Evolutionary conservation across 2,329 filamentous ascomycete species (phyloP).

Genomic region (Talaromyces amestolkiae): DNA sequence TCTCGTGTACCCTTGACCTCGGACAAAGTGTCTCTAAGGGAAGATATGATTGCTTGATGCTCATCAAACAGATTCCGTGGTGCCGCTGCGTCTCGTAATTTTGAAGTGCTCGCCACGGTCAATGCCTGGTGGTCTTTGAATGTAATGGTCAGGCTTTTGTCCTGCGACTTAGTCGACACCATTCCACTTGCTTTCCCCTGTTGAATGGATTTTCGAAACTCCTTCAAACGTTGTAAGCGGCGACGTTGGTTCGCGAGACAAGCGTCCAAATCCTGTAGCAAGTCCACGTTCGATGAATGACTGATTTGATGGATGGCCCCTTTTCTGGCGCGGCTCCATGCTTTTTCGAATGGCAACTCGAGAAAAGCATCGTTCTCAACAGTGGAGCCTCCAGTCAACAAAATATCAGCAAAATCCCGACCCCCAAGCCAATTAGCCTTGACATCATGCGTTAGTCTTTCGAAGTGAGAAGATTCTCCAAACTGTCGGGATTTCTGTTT

Average conservation of each 20-base stretch:
- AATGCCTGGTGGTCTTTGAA: conserved; percentile 41
- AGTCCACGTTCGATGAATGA: conserved; percentile 28
- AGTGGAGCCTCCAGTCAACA: conserved; percentile 65
- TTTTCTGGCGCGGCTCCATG: conserved; percentile 67
- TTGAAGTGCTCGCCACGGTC: conserved; percentile 39
- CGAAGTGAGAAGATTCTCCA: conserved; percentile 44
- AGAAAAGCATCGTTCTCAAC: conserved; percentile 62
- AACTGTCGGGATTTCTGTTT: conserved; percentile 25
- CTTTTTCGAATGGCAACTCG: conserved; percentile 63
- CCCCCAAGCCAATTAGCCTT: conserved; percentile 75
- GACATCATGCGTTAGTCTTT: conserved; percentile 47
- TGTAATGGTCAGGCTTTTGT: conserved; percentile 21
- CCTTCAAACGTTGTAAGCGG: conserved; percentile 70
- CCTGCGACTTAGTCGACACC: conserved; percentile 16
- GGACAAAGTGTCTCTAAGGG: conserved; percentile 34
- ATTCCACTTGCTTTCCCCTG: conserved; percentile 14
- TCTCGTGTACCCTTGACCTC: conserved; percentile 29
- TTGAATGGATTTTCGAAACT: conserved; percentile 53
- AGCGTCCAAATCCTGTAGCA: conserved; percentile 67
- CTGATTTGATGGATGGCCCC: conserved; percentile 49
- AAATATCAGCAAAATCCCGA: conserved; percentile 67
- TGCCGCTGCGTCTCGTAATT: conserved; percentile 31
- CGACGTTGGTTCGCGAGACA: conserved; percentile 66
- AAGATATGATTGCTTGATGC: conserved; percentile 34
- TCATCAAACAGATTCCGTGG: conserved; percentile 24